Conservation (phyloP, 805 yeast species). For the Myxozyma vanderwaltii region DNA sequence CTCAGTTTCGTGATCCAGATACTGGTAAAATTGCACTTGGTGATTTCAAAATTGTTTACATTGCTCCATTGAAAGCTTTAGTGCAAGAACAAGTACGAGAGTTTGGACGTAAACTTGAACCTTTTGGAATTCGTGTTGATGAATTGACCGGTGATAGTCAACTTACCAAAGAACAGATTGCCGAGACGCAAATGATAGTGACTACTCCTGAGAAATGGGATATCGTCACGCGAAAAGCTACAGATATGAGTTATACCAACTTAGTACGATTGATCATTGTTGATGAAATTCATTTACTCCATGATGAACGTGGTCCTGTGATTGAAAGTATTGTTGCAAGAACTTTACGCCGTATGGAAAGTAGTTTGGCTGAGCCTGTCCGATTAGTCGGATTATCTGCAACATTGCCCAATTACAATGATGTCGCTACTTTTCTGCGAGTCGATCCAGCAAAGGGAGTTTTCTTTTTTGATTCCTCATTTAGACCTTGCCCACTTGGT, state of each 20-base stretch:
- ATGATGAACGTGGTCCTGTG: slow-evolving; percentile 52
- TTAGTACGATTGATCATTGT: slow-evolving; percentile 50
- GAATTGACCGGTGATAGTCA: slow-evolving; percentile 61
- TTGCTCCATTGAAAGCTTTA: slow-evolving; percentile 64
- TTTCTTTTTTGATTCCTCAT: slow-evolving; percentile 62
- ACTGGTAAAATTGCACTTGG: slow-evolving; percentile 36
- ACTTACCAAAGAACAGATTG: slow-evolving; percentile 48
- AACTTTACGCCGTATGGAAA: slow-evolving; percentile 57
- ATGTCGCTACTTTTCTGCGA: slow-evolving; percentile 50
- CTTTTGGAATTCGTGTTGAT: slow-evolving; percentile 50
- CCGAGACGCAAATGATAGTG: slow-evolving; percentile 55
- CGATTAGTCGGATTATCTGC: slow-evolving; percentile 56
- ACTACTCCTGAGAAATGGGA: slow-evolving; percentile 70
- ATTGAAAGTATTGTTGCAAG: slow-evolving; percentile 54
- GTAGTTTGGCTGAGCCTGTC: slow-evolving; percentile 70
- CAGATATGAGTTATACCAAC: slow-evolving; percentile 57
- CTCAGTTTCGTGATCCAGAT: slow-evolving; percentile 72
- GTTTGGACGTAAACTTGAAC: slow-evolving; percentile 50
- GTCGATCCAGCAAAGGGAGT: slow-evolving; percentile 82
- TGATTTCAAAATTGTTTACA: slow-evolving; percentile 46
- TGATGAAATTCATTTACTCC: slow-evolving; percentile 54
- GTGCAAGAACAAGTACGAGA: slow-evolving; percentile 54
- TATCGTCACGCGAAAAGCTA: slow-evolving; percentile 55
- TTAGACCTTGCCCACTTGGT: slow-evolving; percentile 50
- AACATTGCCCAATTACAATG: slow-evolving; percentile 55